Evolutionary conservation across 352 stramenopile species (phyloP), one percentile per base, ranked within the genome.

Genomic region (Pythium diclinum): DNA sequence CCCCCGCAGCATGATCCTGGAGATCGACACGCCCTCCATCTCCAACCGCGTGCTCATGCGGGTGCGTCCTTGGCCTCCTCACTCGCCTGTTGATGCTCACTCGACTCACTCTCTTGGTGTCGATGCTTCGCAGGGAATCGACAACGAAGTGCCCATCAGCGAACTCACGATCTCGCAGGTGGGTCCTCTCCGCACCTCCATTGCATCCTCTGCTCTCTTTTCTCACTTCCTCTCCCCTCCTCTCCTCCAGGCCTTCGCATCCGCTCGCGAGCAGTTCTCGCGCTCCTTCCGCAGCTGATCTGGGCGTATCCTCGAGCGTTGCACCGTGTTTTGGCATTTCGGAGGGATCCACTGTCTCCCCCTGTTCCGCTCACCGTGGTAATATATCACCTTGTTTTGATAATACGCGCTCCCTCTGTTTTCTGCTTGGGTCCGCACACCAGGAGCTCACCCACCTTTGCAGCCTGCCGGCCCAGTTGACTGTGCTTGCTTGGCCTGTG

Each of bases 1-100:
- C 46, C 3, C 14, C 19, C 57, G 36, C 68, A 94, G 85, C 21
- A 85, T 95, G 63, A 96, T 96, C 54, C 71, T 96, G 67, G 89
- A 97, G 69, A 73, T 89, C 25, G 88, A 97, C 68, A 92, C 88
- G 30, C 81, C 87, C 21, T 93, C 88, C 28, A 94, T 97, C 63
- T 84, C 85, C 46, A 96, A 96, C 74, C 87, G 89, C 25, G 89
- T 97, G 67, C 79, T 96, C 54, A 97, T 97, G 89, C 86, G 89
- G 52, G 88, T 94, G 87, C 65, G 82, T 71, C 48, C 32, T 3
- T n/a, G 9, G 16, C 33, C 9, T 58, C 2, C 2, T 32, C n/a
- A 32, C 19, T 13, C 33, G 23, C 34, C 23, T 8, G 6, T 36
- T 13, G 6, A 23, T 17, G 56, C 51, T 28, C 44, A 25, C 33